Base-by-base conservation (phyloP, 352 stramenopile genomes). In the Globisporangium solare region DNA sequence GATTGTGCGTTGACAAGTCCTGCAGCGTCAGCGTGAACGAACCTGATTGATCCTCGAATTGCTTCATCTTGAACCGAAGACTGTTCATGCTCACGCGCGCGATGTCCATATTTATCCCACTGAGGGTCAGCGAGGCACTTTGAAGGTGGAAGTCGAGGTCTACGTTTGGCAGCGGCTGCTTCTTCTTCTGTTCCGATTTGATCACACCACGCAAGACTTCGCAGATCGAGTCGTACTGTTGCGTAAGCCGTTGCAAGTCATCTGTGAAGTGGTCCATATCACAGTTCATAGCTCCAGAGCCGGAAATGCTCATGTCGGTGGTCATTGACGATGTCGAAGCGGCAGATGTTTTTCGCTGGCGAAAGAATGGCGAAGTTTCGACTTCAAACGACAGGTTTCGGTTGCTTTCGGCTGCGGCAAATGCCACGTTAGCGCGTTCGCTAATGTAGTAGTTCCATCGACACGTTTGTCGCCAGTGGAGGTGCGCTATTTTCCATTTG, bases 11-110 rank as follows among this genome's bases (percentile, higher is more conserved):
- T 17, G 76, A 77, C 32, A 94, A 57, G 55, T 83, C 59, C 21
- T 78, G 64, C 14, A 94, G 61, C 2, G 66, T 87, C 13, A 90
- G 60, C 6, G 79, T 67, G 11, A 84, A 79, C 2, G 76, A 75
- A 0, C 82, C 84, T 2, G 80, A 91, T 18, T 85, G 70, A 32
- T 90, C 79, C 56, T 92, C 76, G 42, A 79, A 85, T 49, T 88
- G 71, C 63, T 86, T 76, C 62, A 89, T 75, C 42, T 76, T 83
- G 47, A 89, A 76, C 24, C 63, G 66, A 13, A 92, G 66, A 2
- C 67, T 64, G 0, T 57, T 63, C 54, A 83, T 68, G 37, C 66
- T 60, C 18, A 76, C 66, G 11, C 68, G 68, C 40, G 92, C 31
- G 49, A 94, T 90, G 39, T 87, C 76, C n/a, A 70, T 65, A 41